Base-by-base conservation (phyloP, 768 basidiomycete species). In the Candolleomyces efflorescens region DNA sequence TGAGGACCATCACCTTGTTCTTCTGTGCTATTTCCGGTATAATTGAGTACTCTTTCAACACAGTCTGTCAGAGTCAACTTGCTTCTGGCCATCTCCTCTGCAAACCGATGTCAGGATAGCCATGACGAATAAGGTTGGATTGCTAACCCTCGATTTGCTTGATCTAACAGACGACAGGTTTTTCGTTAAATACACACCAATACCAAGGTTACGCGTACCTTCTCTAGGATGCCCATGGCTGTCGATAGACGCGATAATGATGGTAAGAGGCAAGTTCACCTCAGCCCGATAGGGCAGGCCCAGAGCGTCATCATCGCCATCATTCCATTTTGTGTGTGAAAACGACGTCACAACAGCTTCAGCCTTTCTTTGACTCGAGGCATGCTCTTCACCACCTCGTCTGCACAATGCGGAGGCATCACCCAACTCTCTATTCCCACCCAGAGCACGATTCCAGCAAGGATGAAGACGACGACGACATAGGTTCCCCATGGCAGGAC, bases 31-130 rank as follows among this genome's bases (percentile, higher is more conserved):
- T 20, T 47, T 22, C 55, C 45, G 20, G 6, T 24, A 39, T 18
- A 9, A 51, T 53, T 55, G 44, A 60, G 32, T 51, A n/a, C 46
- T 43, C 46, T 49, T 46, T 17, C 26, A 26, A 18, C 24, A n/a
- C 15, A 53, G 26, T n/a, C 5, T 32, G 18, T 60, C 51, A 18
- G 22, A 56, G 27, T 53, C n/a, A 45, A 79, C 89, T 78, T 70
- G 93, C 94, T 98, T 74, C 94, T 83, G 62, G 92, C 88, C 95
- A 98, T 97, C 83, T 98, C 95, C 85, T 94, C 92, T 94, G 53
- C 3, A 55, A 24, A 53, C 55, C 58, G n/a, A 46, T 45, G 5
- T 24, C 46, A 39, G 48, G 32, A 32, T 32, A 24, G 32, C 23
- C 39, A 22, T 20, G 18, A 37, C 10, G 37, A 47, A 20, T 32